A percentile compares a stretch with the other conserved stretches of the same genome.
These are phyloP conservation scores for Flaveria floridana DNA, from an alignment of 140 eudicot genomes.

Conservation along the genomic window DNA sequence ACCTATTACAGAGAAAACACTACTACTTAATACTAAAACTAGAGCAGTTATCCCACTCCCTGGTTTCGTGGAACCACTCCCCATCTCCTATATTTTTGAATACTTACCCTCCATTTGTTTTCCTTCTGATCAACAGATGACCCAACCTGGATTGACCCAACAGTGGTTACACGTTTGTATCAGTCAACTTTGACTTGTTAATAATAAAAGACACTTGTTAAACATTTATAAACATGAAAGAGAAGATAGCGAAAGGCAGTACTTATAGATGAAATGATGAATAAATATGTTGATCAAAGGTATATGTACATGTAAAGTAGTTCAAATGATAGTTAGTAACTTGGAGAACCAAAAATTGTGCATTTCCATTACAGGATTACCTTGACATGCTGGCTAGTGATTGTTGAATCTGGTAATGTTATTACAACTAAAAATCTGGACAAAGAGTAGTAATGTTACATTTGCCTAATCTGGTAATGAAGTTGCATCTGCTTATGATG, in stretches of 20 bases:
- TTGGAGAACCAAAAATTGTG: not conserved
- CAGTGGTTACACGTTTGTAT: too few relatives aligned
- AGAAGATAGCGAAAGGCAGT: slow-evolving; percentile 13
- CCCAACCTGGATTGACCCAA: too few relatives aligned
- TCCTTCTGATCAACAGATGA: too few relatives aligned
- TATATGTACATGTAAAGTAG: slow-evolving; percentile 15
- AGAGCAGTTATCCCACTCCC: too few relatives aligned
- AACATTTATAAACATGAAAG: not conserved
- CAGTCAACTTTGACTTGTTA: slow-evolving; percentile 16
- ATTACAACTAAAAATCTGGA: slow-evolving; percentile 1
- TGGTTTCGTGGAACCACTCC: too few relatives aligned
- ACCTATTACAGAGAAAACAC: too few relatives aligned
- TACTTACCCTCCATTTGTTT: too few relatives aligned
- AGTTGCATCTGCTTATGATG: not conserved
- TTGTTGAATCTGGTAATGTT: slow-evolving; percentile 21
- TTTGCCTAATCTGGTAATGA: slow-evolving; percentile 3
- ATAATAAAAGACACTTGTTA: not conserved
- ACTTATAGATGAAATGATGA: not conserved
- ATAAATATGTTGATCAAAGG: slow-evolving; percentile 1
- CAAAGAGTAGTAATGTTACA: not conserved
- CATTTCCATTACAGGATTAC: not conserved
- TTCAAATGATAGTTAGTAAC: not conserved
- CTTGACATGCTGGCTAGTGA: not conserved
- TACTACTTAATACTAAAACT: too few relatives aligned
- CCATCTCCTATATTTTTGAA: too few relatives aligned